phyloP scores from a whole-genome alignment of 768 basidiomycete genomes.

The Leccinum uliginosum region DNA sequence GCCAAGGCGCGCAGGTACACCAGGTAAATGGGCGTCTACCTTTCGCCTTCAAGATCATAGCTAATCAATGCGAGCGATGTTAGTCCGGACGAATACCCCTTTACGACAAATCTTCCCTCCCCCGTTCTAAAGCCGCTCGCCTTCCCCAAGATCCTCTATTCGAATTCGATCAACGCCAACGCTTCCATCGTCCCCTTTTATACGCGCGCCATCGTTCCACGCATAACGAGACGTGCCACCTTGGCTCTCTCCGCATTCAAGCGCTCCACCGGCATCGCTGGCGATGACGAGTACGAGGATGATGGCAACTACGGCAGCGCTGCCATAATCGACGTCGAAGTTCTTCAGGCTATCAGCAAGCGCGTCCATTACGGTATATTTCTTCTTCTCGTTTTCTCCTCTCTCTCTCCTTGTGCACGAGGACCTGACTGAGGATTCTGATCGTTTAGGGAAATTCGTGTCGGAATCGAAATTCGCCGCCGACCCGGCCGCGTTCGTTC shows the following conservation, averaged over 20 bases:
- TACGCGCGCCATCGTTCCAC: constrained; percentile 80
- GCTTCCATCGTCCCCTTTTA: constrained; percentile 86
- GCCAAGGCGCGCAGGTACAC: constrained; percentile 95
- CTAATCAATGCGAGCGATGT: background rate
- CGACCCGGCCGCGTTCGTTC: constrained; percentile 83
- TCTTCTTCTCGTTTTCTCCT: constrained; percentile 12
- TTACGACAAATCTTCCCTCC: constrained; percentile 74
- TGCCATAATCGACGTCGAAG: constrained; percentile 91
- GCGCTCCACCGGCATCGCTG: constrained; percentile 60
- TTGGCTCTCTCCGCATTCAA: constrained; percentile 60
- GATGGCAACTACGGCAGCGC: constrained; percentile 98
- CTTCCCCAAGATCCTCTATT: constrained; percentile 75
- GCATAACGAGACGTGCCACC: constrained; percentile 76
- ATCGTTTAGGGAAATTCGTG: constrained; percentile 88
- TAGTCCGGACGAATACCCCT: constrained; percentile 98
- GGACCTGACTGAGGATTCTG: background rate
- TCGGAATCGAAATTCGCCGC: constrained; percentile 95
- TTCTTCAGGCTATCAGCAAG: constrained; percentile 96
- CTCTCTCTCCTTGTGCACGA: background rate
- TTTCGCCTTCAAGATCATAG: background rate
- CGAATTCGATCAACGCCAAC: constrained; percentile 84
- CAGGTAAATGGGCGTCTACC: constrained; percentile 48
- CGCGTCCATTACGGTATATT: constrained; percentile 90
- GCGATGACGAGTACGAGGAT: constrained; percentile 74
- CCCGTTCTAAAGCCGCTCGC: constrained; percentile 72